These are phyloP conservation scores for Orbilia brochopaga DNA, from an alignment of 2,329 filamentous ascomycete species.

Conservation along the genomic window DNA sequence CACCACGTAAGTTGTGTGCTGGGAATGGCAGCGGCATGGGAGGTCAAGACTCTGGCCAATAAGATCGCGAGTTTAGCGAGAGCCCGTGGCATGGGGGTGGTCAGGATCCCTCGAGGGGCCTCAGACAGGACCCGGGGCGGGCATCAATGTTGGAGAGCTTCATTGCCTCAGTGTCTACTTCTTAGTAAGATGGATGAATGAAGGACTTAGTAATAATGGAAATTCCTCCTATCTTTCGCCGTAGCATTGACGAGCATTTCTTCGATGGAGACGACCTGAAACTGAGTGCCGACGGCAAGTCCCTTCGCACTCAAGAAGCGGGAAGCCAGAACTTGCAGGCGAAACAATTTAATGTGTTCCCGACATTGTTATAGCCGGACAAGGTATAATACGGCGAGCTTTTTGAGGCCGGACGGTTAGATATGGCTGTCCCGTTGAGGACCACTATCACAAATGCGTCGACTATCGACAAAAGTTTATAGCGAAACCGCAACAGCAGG, in stretches of 20 bases:
- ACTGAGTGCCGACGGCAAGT: conserved; percentile 14
- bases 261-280: conserved; percentile 15
- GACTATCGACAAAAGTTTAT: conserved; percentile 17
- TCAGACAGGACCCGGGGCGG: background rate
- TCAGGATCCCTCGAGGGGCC: background rate
- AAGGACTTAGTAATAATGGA: too few species aligned
- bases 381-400: conserved; percentile 13
- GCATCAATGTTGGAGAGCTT: background rate
- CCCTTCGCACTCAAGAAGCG: conserved; percentile 8
- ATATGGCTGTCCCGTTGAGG: conserved; percentile 37
- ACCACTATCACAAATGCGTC: conserved; percentile 48
- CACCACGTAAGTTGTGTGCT: conserved; percentile 5
- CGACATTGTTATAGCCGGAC: conserved; percentile 14
- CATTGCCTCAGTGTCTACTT: too few species aligned
- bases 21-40: conserved; percentile 17
- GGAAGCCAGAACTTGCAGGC: conserved; percentile 16
- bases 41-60: conserved; percentile 25
- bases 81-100: background rate
- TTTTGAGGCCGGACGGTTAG: conserved; percentile 41
- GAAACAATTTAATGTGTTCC: conserved; percentile 16
- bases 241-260: background rate
- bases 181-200: too few species aligned
- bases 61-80: conserved; percentile 36
- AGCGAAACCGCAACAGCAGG: conserved; percentile 31
- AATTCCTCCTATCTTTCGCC: conserved; percentile 14